Base-by-base conservation (phyloP, 2,329 filamentous ascomycete genomes). In the Ophiostoma sp. region DNA sequence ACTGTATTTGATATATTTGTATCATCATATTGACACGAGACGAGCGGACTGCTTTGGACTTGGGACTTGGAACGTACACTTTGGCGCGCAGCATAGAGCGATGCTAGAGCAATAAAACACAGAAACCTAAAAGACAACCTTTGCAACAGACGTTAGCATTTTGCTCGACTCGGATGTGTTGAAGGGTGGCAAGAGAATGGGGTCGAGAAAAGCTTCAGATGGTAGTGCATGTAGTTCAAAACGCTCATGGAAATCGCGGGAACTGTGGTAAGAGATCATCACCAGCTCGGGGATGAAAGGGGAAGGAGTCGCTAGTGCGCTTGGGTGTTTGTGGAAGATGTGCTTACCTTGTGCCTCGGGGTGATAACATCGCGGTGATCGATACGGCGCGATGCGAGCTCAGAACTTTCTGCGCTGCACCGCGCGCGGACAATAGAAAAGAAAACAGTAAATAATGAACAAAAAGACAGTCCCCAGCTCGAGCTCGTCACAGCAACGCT, bases 221-320 rank as follows among this genome's bases (percentile, higher is more conserved):
- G 88, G 88, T 90, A 89, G 87, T 90, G 88, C 88, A 90, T 90
- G 88, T 89, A 84, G 83, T 88, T 86, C 83, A 76, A 78, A 62
- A 77, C 84, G 86, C 86, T 88, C 86, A 74, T 48, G 84, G 83
- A 82, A 76, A 74, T 88, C 85, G 83, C 86, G 84, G 78, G 84
- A 87, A 87, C 84, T 81, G 84, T 87, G 83, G 84, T 81, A 80
- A 78, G 74, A 78, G 77, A 80, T 87, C 86, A 86, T 88, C 86
- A 87, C 75, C 73, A 80, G 79, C 71, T 69, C 36, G 39, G 62
- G 35, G 33, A 54, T 62, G 57, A 15, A 54, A 27, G 13, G 48
- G 39, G 48, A 44, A 23, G n/a, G 15, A 11, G 10, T 6, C 48
- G 13, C 4, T 23, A 39, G 6, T 44, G 31, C 27, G 27, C 27